Base-by-base conservation (phyloP, 768 basidiomycete genomes). In the Myochromella boudieri region DNA sequence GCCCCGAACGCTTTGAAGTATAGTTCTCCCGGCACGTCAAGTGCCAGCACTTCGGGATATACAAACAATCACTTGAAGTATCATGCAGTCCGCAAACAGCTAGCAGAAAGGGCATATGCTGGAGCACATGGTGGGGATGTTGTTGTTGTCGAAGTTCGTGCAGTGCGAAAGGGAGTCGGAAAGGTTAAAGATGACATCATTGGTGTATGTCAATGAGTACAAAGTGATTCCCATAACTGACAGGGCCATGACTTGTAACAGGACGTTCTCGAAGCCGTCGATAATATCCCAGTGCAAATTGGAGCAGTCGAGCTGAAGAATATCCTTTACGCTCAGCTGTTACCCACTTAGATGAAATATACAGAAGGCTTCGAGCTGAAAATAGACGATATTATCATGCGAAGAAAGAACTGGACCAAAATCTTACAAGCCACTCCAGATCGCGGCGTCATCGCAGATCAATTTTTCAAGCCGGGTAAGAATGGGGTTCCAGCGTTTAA, bases 211-310 rank as follows among this genome's bases (percentile, higher is more conserved):
- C 3, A 18, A 31, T 26, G 14, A 10, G 28, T 32, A 26, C 20
- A 37, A 39, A n/a, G 28, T 29, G 10, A n/a, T 9, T 15, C 14
- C 12, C 9, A 12, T 2, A 31, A n/a, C 17, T 32, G 28, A 32
- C 28, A 20, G 10, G 4, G 4, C 41, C 37, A 32, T n/a, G 28
- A 3, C 3, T 6, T 6, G 4, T 4, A 6, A 37, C 32, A 60
- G 61, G 50, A 57, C 22, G 15, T 60, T 10, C 3, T 59, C 14
- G 59, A 61, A 48, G 55, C 51, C 4, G 49, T 62, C 1, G 43
- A 51, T 6, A 43, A 62, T 34, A 53, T 63, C 32, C 58, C 59
- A 1, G 57, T 54, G 26, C 60, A 61, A 33, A 60, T 65, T 18
- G 59, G 60, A 10, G 51, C 49, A 7, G 17, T 10, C 1, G 54